A percentile compares a stretch with the other conserved stretches of the same genome.
Conservation (phyloP, 495 filamentous ascomycete genomes). For the Xylaria acuta region DNA sequence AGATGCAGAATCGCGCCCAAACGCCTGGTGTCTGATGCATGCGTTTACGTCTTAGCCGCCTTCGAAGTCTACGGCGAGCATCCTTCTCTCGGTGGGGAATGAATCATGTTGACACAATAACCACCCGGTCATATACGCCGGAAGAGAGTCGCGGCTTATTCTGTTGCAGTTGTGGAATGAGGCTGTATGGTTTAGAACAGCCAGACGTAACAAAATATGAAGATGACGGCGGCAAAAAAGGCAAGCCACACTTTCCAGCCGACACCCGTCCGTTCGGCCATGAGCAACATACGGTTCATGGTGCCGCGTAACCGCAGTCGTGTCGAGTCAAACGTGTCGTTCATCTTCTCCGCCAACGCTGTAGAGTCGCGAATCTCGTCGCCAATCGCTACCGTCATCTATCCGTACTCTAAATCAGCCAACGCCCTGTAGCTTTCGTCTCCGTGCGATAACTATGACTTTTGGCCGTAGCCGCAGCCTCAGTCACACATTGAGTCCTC, state of each 20-base stretch:
- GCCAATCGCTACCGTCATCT: slow-evolving; percentile 90
- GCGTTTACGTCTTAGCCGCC: slow-evolving; percentile 24
- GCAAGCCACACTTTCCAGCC: slow-evolving; percentile 92
- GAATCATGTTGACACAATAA: not conserved
- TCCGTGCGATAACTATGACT: not conserved
- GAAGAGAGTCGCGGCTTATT: not conserved
- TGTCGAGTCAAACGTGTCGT: slow-evolving; percentile 88
- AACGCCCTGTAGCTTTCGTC: not conserved
- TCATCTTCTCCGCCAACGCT: slow-evolving; percentile 84
- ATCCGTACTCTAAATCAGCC: not conserved
- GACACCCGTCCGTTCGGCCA: slow-evolving; percentile 92
- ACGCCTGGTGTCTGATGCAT: slow-evolving; percentile 39
- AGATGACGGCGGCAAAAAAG: slow-evolving; percentile 81
- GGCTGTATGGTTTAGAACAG: slow-evolving; percentile 59
- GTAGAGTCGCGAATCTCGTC: slow-evolving; percentile 90
- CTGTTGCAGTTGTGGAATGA: not conserved
- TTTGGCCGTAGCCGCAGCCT: not conserved
- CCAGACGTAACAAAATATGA: slow-evolving; percentile 92
- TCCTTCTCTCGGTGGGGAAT: not conserved
- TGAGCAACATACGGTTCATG: slow-evolving; percentile 95
- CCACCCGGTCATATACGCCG: not conserved
- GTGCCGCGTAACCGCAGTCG: slow-evolving; percentile 80
- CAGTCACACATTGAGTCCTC: too few relatives aligned
- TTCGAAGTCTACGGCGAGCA: slow-evolving; percentile 13
- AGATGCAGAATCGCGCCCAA: slow-evolving; percentile 29